Evolutionary conservation across 257 asterid genomes (phyloP).

Genomic region (Solanum arcanum): DNA sequence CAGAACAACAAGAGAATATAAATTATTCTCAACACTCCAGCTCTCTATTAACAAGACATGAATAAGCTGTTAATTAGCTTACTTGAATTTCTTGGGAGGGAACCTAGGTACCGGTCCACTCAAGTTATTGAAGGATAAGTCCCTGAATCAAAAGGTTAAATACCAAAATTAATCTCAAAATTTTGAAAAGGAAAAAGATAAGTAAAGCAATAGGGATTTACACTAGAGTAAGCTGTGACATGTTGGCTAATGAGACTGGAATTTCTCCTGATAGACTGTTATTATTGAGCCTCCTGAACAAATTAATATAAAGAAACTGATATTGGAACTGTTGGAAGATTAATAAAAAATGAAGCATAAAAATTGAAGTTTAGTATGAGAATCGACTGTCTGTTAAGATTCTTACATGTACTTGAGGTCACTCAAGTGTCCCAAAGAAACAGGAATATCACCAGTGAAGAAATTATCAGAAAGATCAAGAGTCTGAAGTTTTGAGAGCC

Average conservation of each 20-base stretch:
- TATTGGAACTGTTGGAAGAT: neutral
- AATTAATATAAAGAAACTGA: neutral
- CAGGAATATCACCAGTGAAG: constrained; percentile 62
- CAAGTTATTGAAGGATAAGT: constrained; percentile 91
- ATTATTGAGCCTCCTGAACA: constrained; percentile 77
- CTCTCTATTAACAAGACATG: neutral
- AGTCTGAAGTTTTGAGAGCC: constrained; percentile 70
- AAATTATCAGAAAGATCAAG: constrained; percentile 80
- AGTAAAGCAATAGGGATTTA: constrained; percentile 19
- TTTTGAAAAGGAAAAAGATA: neutral
- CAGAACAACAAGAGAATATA: neutral
- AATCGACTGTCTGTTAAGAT: neutral
- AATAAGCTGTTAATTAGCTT: constrained; percentile 9
- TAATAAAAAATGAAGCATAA: neutral
- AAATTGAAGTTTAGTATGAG: neutral
- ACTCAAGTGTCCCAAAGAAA: constrained; percentile 46
- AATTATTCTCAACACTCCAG: neutral
- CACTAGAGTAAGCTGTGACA: constrained; percentile 76
- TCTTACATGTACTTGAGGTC: constrained; percentile 74
- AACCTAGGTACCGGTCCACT: constrained; percentile 74
- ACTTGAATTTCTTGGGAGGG: constrained; percentile 83
- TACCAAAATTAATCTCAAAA: neutral
- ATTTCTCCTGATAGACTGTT: constrained; percentile 73
- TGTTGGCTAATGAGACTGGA: constrained; percentile 58
- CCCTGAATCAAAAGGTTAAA: constrained; percentile 34